A percentile compares a stretch with the other conserved stretches of the same genome.
Evolutionary conservation across 2,329 filamentous ascomycete genomes (phyloP).

Genomic region (Aspergillus brunneoviolaceus): DNA sequence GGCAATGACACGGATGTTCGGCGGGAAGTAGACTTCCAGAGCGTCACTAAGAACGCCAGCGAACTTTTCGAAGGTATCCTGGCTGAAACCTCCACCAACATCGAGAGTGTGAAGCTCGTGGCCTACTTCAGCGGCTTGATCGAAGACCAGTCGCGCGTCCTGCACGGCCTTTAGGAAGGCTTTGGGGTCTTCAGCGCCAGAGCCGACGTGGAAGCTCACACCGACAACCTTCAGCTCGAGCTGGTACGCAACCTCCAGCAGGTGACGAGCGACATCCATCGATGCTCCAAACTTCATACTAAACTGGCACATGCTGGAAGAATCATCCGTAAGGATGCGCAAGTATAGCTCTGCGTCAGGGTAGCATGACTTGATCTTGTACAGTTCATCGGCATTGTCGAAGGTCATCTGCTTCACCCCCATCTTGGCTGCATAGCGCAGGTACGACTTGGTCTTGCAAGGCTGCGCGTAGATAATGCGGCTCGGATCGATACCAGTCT

Average conservation of each 20-base stretch:
- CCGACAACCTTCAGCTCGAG: slow-evolving; percentile 88
- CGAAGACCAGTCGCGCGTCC: slow-evolving; percentile 85
- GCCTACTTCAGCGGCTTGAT: slow-evolving; percentile 74
- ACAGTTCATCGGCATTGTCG: slow-evolving; percentile 95
- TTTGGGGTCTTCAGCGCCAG: slow-evolving; percentile 87
- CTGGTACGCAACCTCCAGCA: slow-evolving; percentile 76
- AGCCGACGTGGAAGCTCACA: slow-evolving; percentile 97
- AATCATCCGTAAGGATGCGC: slow-evolving; percentile 95
- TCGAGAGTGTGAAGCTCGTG: slow-evolving; percentile 85
- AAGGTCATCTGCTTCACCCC: slow-evolving; percentile 99
- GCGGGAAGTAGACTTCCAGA: slow-evolving; percentile 84
- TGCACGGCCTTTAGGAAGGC: slow-evolving; percentile 88
- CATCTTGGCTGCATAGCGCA: slow-evolving; percentile 80
- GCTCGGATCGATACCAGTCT: slow-evolving; percentile 76
- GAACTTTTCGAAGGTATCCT: slow-evolving; percentile 90
- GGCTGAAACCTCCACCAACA: slow-evolving; percentile 88
- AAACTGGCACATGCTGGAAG: slow-evolving; percentile 86
- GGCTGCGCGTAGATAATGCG: slow-evolving; percentile 99
- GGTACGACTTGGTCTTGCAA: slow-evolving; percentile 98
- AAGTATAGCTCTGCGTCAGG: slow-evolving; percentile 88
- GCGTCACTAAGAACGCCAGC: slow-evolving; percentile 75
- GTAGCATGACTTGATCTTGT: slow-evolving; percentile 93
- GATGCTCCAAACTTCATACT: slow-evolving; percentile 97
- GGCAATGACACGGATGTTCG: slow-evolving; percentile 80
- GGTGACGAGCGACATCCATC: slow-evolving; percentile 73